Percentiles rank a stretch among this genome's conserved stretches.
Evolutionary conservation across 371 early-diverging fungal species (phyloP).

Genomic region (Capillidium heterosporum): DNA sequence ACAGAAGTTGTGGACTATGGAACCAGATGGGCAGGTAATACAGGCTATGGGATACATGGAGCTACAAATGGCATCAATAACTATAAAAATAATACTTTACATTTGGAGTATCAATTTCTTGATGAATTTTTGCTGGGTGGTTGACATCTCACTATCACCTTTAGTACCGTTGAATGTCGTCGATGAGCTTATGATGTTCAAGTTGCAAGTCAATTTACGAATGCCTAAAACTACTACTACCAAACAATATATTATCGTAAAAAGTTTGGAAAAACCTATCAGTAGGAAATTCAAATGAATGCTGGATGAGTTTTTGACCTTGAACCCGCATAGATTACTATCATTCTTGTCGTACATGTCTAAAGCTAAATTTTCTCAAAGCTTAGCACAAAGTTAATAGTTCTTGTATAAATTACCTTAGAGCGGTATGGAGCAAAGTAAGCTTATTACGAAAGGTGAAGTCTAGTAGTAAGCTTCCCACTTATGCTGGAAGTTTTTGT

Average conservation of each 20-base stretch:
- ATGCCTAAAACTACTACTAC: background rate
- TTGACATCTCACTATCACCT: background rate
- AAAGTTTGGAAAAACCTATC: background rate
- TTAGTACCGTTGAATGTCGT: background rate
- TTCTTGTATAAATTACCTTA: background rate
- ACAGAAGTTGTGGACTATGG: background rate
- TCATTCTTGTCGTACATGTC: background rate
- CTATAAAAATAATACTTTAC: background rate
- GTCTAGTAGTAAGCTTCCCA: background rate
- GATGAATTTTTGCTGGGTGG: background rate
- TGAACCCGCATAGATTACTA: background rate
- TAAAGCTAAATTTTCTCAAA: background rate
- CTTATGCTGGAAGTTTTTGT: background rate
- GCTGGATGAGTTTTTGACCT: background rate
- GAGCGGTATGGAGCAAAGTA: background rate
- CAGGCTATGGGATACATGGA: background rate
- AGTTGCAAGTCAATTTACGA: background rate
- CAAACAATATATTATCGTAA: background rate
- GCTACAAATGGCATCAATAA: background rate
- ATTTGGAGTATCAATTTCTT: background rate
- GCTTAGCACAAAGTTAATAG: background rate
- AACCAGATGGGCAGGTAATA: background rate
- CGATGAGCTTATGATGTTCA: background rate
- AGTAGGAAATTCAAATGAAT: background rate
- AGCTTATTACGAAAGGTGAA: background rate